Conservation (phyloP, 2,329 filamentous ascomycete species). For the Colletotrichum lupini region DNA sequence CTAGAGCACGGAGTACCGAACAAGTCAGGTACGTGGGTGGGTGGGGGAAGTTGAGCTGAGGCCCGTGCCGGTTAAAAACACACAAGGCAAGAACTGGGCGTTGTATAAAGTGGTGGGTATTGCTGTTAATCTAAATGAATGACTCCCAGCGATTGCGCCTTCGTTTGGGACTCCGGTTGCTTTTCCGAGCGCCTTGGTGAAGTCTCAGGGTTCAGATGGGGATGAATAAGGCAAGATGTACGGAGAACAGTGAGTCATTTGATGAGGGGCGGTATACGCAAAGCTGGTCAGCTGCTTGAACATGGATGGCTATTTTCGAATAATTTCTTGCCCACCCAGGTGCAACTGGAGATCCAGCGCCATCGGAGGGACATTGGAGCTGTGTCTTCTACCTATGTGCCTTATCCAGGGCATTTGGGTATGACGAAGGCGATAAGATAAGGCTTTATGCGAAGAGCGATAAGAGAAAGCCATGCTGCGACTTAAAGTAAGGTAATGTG, state of each 20-base stretch:
- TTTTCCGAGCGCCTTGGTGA: neutral
- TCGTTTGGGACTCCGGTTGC: neutral
- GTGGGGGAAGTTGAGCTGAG: neutral
- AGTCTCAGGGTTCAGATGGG: neutral
- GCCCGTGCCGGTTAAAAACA: constrained; percentile 26
- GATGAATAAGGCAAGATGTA: constrained; percentile 1
- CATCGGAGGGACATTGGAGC: neutral
- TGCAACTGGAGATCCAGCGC: neutral
- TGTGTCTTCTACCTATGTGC: neutral
- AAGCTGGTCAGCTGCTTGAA: neutral
- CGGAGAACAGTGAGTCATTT: constrained; percentile 20
- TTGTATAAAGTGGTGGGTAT: neutral
- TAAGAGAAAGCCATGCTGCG: neutral
- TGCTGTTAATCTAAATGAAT: neutral
- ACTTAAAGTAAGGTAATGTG: neutral
- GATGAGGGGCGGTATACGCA: neutral
- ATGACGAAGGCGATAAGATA: constrained; percentile 7
- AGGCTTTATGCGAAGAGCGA: neutral
- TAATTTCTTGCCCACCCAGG: neutral
- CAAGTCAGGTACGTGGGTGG: neutral
- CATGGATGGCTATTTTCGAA: neutral
- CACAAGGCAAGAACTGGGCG: neutral
- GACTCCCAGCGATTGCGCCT: constrained; percentile 12
- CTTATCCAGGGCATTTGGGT: neutral
- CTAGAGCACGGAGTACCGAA: constrained; percentile 7